These are phyloP conservation scores for Lactarius tabidus DNA, from an alignment of 768 basidiomycete genomes.

Conservation along the genomic window DNA sequence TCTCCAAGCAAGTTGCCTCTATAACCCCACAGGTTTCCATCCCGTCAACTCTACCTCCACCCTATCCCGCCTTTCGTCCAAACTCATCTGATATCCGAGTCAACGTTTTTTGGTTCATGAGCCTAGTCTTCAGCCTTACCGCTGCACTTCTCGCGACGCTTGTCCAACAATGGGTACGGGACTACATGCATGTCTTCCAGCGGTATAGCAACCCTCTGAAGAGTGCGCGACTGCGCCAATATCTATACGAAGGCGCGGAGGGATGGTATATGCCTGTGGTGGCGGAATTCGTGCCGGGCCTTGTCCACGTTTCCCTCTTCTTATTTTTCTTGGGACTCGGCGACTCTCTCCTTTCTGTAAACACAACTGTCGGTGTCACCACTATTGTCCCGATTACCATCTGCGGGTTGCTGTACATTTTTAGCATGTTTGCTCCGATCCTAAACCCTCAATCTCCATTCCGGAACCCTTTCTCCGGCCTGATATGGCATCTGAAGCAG, in stretches of 20 bases:
- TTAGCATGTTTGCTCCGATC: slow-evolving; percentile 4
- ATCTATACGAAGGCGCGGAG: slow-evolving; percentile 34
- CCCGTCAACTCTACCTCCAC: not conserved
- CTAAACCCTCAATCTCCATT: slow-evolving; percentile 9
- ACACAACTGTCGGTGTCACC: slow-evolving; percentile 7
- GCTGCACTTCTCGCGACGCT: slow-evolving; percentile 44
- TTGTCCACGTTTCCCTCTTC: slow-evolving; percentile 47
- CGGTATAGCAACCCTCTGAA: slow-evolving; percentile 29
- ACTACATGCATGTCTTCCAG: slow-evolving; percentile 33
- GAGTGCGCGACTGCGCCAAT: slow-evolving; percentile 42
- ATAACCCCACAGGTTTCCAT: not conserved
- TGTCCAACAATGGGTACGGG: slow-evolving; percentile 47
- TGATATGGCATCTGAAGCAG: slow-evolving; percentile 9
- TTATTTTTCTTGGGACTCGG: slow-evolving; percentile 29
- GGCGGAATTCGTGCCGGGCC: slow-evolving; percentile 43
- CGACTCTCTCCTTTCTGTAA: slow-evolving; percentile 38
- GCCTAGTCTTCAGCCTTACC: slow-evolving; percentile 36
- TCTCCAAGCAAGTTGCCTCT: not conserved
- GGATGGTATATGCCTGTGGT: slow-evolving; percentile 40
- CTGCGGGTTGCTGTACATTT: slow-evolving; percentile 18
- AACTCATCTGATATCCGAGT: slow-evolving; percentile 35
- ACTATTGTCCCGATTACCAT: slow-evolving; percentile 5
- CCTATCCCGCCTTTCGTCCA: slow-evolving; percentile 11
- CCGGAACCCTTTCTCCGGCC: slow-evolving; percentile 3
- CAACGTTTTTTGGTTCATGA: slow-evolving; percentile 42